phyloP scores from a whole-genome alignment of 371 early-diverging fungal species.

The Choanephora cucurbitarum region DNA sequence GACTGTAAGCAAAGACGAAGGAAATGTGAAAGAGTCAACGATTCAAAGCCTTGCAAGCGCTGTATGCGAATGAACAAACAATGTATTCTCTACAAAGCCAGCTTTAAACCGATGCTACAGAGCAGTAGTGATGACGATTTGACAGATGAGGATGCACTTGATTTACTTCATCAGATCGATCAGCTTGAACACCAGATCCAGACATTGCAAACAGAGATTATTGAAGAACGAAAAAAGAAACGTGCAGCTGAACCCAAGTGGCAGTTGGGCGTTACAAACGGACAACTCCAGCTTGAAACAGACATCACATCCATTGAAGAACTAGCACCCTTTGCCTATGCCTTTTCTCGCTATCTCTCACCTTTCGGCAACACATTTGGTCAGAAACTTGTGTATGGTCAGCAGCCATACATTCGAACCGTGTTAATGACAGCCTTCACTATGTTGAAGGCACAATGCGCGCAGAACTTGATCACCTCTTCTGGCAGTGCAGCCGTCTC shows the following conservation, averaged over 20 bases:
- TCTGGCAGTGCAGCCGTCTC: too few relatives aligned
- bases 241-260: constrained; percentile 18
- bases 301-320: constrained; percentile 16
- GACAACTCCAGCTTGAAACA: constrained; percentile 5
- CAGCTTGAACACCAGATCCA: constrained; percentile 2
- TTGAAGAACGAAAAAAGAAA: constrained; percentile 2
- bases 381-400: constrained; percentile 8
- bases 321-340: constrained; percentile 9
- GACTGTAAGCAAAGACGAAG: constrained; percentile 26
- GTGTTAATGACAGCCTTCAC: constrained; percentile 7
- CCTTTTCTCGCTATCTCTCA: constrained; percentile 21
- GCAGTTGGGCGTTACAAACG: constrained; percentile 8
- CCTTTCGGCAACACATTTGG: constrained; percentile 19
- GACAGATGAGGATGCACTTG: constrained; percentile 6
- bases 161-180: too few relatives aligned
- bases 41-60: constrained; percentile 18
- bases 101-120: constrained; percentile 3
- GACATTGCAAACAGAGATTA: too few relatives aligned
- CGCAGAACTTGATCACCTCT: not conserved
- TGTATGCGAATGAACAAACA: constrained; percentile 15
- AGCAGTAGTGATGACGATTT: constrained; percentile 7
- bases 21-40: constrained; percentile 18
- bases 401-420: constrained; percentile 2
- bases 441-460: too few relatives aligned
- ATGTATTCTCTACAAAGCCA: constrained; percentile 12